Percentiles rank a stretch among this genome's conserved stretches.
These are phyloP conservation scores for Acidomyces sp. DNA, from an alignment of 495 filamentous ascomycete genomes.

Conservation along the genomic window DNA sequence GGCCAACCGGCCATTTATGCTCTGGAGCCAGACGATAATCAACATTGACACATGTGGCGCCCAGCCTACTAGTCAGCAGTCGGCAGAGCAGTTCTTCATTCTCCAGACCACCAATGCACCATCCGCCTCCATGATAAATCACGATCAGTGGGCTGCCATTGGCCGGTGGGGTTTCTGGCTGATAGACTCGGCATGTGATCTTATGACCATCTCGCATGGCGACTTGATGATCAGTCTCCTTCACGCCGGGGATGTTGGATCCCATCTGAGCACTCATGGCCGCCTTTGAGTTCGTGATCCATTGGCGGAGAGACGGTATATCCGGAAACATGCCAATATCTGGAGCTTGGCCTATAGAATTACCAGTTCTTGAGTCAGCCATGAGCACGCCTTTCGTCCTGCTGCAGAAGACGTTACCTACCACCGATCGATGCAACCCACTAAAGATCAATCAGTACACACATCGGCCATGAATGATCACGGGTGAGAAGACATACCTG, in stretches of 20 bases:
- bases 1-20: slow-evolving; percentile 34
- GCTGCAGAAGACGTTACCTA: not conserved
- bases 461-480: not conserved
- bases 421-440: not conserved
- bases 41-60: slow-evolving; percentile 31
- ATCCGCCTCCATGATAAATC: slow-evolving; percentile 20
- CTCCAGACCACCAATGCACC: slow-evolving; percentile 17
- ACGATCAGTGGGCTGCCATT: slow-evolving; percentile 19
- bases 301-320: slow-evolving; percentile 10
- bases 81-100: slow-evolving; percentile 20
- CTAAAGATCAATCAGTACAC: not conserved
- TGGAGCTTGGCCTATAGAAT: slow-evolving; percentile 1
- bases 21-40: slow-evolving; percentile 38
- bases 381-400: not conserved
- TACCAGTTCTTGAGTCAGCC: not conserved
- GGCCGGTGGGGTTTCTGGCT: slow-evolving; percentile 10
- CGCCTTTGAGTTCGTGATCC: slow-evolving; percentile 10
- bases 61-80: slow-evolving; percentile 15
- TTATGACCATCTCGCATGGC: slow-evolving; percentile 17
- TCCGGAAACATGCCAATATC: slow-evolving; percentile 15
- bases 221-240: slow-evolving; percentile 19
- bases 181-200: slow-evolving; percentile 17
- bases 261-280: slow-evolving; percentile 11
- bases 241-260: slow-evolving; percentile 11
- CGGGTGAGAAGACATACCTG: not conserved